phyloP scores from a whole-genome alignment of 306 rosid species.

The Glycyrrhiza uralensis region DNA sequence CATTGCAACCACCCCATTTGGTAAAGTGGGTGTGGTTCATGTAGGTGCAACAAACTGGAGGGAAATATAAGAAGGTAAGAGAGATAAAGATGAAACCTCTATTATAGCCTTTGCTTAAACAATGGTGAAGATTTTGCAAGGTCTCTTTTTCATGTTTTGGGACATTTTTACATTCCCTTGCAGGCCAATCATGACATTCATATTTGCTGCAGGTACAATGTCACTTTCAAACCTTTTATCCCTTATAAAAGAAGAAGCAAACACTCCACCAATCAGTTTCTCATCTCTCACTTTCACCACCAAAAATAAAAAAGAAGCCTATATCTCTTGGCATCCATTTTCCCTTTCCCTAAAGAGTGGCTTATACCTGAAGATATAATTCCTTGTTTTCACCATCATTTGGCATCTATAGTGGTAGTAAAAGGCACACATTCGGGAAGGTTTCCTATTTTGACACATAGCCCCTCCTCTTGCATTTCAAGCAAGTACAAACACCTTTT shows the following conservation, averaged over 20 bases:
- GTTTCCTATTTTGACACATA: constrained; percentile 31
- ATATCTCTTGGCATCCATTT: constrained; percentile 15
- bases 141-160: constrained; percentile 31
- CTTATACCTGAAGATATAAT: constrained; percentile 25
- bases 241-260: constrained; percentile 53
- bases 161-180: constrained; percentile 39
- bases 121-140: constrained; percentile 50
- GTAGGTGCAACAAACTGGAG: constrained; percentile 23
- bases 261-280: constrained; percentile 62
- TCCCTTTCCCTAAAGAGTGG: background rate
- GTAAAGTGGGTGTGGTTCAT: constrained; percentile 44
- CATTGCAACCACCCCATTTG: constrained; percentile 92
- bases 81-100: constrained; percentile 7
- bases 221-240: constrained; percentile 49
- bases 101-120: constrained; percentile 51
- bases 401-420: constrained; percentile 10
- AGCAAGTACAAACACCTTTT: constrained; percentile 33
- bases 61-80: constrained; percentile 20
- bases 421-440: constrained; percentile 18
- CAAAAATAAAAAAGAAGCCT: constrained; percentile 5
- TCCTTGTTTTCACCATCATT: constrained; percentile 1
- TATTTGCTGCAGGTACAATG: constrained; percentile 53
- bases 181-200: constrained; percentile 42
- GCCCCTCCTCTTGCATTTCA: constrained; percentile 41
- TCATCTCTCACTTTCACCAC: constrained; percentile 36